phyloP scores from a whole-genome alignment of 768 basidiomycete genomes.

The Sarcodon sp. region DNA sequence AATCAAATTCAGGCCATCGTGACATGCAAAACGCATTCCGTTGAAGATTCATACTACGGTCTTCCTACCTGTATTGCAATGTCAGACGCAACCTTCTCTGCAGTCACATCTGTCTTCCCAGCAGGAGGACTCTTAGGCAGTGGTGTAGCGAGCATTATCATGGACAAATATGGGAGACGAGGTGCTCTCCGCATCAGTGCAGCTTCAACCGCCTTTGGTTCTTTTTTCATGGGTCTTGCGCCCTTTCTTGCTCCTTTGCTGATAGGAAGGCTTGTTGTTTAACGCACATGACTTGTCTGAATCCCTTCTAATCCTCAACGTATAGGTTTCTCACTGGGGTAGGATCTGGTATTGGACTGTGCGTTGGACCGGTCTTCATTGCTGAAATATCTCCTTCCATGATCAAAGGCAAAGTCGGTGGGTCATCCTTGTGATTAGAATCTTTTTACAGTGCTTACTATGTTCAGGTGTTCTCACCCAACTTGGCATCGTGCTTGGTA shows the following conservation, averaged over 20 bases:
- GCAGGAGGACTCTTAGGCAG: conserved; percentile 80
- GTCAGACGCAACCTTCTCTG: conserved; percentile 63
- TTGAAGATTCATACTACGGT: conserved; percentile 14
- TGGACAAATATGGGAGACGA: conserved; percentile 62
- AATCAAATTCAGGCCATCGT: conserved; percentile 79
- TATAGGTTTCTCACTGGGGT: conserved; percentile 53
- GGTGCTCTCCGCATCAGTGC: conserved; percentile 53
- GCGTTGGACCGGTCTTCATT: conserved; percentile 78
- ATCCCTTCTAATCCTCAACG: background rate
- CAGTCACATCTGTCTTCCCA: conserved; percentile 79
- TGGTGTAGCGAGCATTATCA: conserved; percentile 47
- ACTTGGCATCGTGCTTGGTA: conserved; percentile 71
- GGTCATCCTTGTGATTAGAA: conserved; percentile 7
- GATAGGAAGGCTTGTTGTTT: conserved; percentile 46
- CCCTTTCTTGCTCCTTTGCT: conserved; percentile 39
- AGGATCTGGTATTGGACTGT: conserved; percentile 60
- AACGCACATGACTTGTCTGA: background rate
- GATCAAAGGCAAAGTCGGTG: conserved; percentile 67
- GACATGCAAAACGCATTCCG: conserved; percentile 39
- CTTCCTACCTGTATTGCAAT: conserved; percentile 73
- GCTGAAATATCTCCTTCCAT: conserved; percentile 71
- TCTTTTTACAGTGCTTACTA: background rate
- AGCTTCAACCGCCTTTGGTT: conserved; percentile 39
- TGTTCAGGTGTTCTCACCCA: conserved; percentile 65
- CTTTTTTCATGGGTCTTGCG: conserved; percentile 54